Evolutionary conservation across 2,329 filamentous ascomycete genomes (phyloP).

Genomic region (Orbilia javanica): DNA sequence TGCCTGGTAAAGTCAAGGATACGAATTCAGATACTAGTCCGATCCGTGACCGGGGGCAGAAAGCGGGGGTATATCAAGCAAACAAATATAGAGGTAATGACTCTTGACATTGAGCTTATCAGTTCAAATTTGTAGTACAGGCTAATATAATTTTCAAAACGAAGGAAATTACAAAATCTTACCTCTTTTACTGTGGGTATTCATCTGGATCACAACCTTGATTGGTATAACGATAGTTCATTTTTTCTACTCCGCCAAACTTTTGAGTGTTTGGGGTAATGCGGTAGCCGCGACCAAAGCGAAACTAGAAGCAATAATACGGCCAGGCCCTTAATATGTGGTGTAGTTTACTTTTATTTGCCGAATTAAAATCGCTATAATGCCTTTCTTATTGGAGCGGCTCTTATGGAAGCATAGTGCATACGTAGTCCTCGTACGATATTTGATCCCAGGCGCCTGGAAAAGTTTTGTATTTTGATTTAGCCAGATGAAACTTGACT

Average conservation of each 20-base stretch:
- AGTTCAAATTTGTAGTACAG: not conserved
- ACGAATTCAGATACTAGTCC: not conserved
- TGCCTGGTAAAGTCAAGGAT: not conserved
- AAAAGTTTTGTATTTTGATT: slow-evolving; percentile 4
- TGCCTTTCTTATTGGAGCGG: not conserved
- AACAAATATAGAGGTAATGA: not conserved
- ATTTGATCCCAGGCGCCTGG: not conserved
- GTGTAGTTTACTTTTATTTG: not conserved
- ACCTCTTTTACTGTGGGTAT: not conserved
- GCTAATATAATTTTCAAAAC: not conserved
- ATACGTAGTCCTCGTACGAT: not conserved
- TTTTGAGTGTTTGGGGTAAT: not conserved
- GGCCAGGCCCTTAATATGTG: not conserved
- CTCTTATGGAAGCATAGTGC: too few relatives aligned
- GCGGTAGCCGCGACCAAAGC: not conserved
- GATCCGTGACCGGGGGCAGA: not conserved
- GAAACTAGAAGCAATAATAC: not conserved
- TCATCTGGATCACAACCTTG: not conserved
- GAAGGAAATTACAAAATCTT: not conserved
- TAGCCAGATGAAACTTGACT: slow-evolving; percentile 2
- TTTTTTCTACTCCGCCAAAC: not conserved
- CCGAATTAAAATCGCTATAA: not conserved
- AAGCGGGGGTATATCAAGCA: not conserved
- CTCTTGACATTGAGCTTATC: not conserved
- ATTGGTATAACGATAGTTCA: too few relatives aligned